phyloP scores from a whole-genome alignment of 148 eudicot genomes.

The Vaccinium macrocarpon region DNA sequence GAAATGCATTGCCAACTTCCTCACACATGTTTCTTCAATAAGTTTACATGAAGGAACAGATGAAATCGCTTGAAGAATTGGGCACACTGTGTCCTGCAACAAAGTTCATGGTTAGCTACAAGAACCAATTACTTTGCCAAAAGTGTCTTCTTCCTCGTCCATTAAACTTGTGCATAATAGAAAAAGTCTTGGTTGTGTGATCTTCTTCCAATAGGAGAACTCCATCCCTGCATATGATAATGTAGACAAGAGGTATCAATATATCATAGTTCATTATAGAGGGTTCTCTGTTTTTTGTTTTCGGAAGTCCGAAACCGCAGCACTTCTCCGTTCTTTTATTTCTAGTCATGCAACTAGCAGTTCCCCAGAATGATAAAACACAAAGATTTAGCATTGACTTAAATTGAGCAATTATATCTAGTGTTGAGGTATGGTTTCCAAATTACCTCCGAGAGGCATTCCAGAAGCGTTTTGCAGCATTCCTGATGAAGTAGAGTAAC shows the following conservation, averaged over 20 bases:
- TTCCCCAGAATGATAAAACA: slow-evolving; percentile 16
- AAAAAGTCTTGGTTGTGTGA: slow-evolving; percentile 73
- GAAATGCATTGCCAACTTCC: slow-evolving; percentile 80
- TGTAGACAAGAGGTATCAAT: slow-evolving; percentile 74
- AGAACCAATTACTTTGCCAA: slow-evolving; percentile 53
- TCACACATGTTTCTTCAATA: slow-evolving; percentile 83
- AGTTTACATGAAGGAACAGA: slow-evolving; percentile 79
- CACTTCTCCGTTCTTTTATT: slow-evolving; percentile 55
- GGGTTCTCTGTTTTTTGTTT: slow-evolving; percentile 34
- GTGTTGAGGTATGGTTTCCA: slow-evolving; percentile 17
- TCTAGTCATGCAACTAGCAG: slow-evolving; percentile 27
- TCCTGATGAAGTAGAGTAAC: slow-evolving; percentile 80
- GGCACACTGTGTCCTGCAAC: slow-evolving; percentile 94
- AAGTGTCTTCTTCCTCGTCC: slow-evolving; percentile 74
- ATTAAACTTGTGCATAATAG: slow-evolving; percentile 78
- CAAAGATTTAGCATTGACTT: slow-evolving; percentile 11
- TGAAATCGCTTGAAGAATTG: slow-evolving; percentile 73
- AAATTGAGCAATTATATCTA: not conserved
- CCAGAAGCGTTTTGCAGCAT: slow-evolving; percentile 81
- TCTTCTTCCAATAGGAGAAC: slow-evolving; percentile 76
- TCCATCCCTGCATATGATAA: slow-evolving; percentile 96
- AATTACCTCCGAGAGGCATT: slow-evolving; percentile 85
- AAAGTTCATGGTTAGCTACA: slow-evolving; percentile 65
- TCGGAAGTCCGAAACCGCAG: slow-evolving; percentile 55
- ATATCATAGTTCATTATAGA: slow-evolving; percentile 45